Percentiles rank a stretch among this genome's conserved stretches.
Conservation (phyloP, 139 green algal genomes). For the Haematococcus lacustris region DNA sequence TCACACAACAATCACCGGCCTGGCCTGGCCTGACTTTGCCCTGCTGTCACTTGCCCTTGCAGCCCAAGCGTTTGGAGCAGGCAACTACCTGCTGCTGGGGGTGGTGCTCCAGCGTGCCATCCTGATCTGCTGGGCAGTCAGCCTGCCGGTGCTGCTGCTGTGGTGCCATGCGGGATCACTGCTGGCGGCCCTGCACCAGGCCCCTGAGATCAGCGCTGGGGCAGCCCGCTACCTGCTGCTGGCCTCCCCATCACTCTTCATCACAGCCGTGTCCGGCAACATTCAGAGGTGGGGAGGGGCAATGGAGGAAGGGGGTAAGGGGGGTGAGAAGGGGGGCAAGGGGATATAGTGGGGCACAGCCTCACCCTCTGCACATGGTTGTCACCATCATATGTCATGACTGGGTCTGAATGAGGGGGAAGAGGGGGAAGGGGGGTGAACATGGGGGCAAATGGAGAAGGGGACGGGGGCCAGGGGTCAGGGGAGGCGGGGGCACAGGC, state of each 20-base stretch:
- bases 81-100: conserved; percentile 55
- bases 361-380: not conserved
- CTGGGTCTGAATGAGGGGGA: not conserved
- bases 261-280: conserved; percentile 19
- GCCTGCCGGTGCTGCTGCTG: conserved; percentile 31
- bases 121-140: conserved; percentile 18
- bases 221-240: conserved; percentile 41
- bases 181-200: conserved; percentile 40
- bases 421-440: not conserved
- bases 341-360: not conserved
- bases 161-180: conserved; percentile 30
- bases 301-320: not conserved
- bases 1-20: too few relatives aligned
- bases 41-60: not conserved
- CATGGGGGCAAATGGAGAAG: not conserved
- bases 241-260: conserved; percentile 30
- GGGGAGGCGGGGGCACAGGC: too few relatives aligned
- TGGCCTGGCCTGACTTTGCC: too few relatives aligned
- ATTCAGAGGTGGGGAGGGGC: conserved; percentile 15
- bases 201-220: conserved; percentile 24
- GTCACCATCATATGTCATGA: not conserved
- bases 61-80: conserved; percentile 54
- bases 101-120: conserved; percentile 23
- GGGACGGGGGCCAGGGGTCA: too few relatives aligned
- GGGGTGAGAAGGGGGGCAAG: too few relatives aligned